Base-by-base conservation (phyloP, 1,284 basidiomycete genomes). In the Ustilago xerochloae region DNA sequence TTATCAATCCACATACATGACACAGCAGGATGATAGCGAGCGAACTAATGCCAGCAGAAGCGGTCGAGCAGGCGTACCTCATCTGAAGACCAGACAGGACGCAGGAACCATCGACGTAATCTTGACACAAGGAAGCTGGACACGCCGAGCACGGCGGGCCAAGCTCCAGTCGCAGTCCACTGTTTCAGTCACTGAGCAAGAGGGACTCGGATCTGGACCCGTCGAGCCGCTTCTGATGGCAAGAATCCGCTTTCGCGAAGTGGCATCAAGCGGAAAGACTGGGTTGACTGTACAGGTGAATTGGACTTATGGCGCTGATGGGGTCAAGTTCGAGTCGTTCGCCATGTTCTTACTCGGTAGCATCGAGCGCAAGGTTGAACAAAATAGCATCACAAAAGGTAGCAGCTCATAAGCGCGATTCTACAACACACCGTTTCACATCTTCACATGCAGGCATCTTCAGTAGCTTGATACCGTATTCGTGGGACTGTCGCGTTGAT, bases 241-340 rank as follows among this genome's bases (percentile, higher is more conserved):
- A 4, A 28, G 57, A 7, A 50, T 70, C 26, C 20, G n/a, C 4
- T 20, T 60, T 30, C 2, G 10, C 30, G 65, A 68, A 30, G 16
- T n/a, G 30, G n/a, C 15, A 6, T 20, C 16, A 38, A 24, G 18
- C 15, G 22, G n/a, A 7, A 29, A 39, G 30, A 64, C 53, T 15
- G 68, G 68, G 8, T 38, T 73, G 0, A 9, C 18, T 7, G 43
- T 73, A 22, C 47, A 50, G n/a, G 53, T 67, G 6, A 36, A 18
- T 24, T 75, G 72, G 67, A 63, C 48, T 2, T 70, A 48, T 15
- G 72, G 72, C 29, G 20, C 38, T 22, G 60, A 67, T 13, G 32
- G 30, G 24, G 51, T 60, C 46, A 60, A 50, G 39, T 75, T 66
- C 51, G 72, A 75, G 38, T 66, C 63, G 3, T 73, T 73, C 52